These are phyloP conservation scores for Excoecaria agallocha DNA, from an alignment of 345 rosid species.

Conservation along the genomic window DNA sequence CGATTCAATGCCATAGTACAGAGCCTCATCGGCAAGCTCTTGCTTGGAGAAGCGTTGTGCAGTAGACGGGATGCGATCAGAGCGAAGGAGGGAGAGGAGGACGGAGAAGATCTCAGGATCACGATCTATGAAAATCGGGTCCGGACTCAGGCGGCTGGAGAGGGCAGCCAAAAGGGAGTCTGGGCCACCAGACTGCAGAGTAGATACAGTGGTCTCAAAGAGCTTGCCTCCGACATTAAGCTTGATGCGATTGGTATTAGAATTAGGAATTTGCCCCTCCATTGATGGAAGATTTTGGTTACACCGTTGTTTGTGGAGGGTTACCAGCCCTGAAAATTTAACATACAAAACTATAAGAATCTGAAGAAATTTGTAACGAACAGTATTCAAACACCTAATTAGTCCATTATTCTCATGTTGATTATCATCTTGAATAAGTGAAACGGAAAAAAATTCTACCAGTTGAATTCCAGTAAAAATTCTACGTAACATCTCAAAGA, in stretches of 20 bases:
- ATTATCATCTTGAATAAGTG: no score
- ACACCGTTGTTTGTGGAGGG: no score
- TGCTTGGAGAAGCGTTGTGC: slow-evolving; percentile 63
- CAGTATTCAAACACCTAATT: no score
- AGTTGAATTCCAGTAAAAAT: no score
- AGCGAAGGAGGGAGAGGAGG: slow-evolving; percentile 76
- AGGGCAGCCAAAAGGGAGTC: slow-evolving; percentile 80
- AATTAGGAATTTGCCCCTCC: slow-evolving; percentile 14
- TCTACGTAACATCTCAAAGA: no score
- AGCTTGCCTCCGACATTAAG: slow-evolving; percentile 93
- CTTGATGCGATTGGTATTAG: slow-evolving; percentile 38
- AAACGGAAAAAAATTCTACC: no score
- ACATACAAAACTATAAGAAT: no score
- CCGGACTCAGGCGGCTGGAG: slow-evolving; percentile 43
- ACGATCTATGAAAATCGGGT: slow-evolving; percentile 79
- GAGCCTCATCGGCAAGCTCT: slow-evolving; percentile 85
- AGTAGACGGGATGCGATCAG: slow-evolving; percentile 63
- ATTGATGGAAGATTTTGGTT: not conserved
- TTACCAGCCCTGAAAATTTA: no score
- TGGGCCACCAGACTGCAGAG: slow-evolving; percentile 69
- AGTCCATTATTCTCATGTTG: no score
- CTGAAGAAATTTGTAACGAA: no score
- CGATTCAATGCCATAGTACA: slow-evolving; percentile 79
- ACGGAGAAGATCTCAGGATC: slow-evolving; percentile 90
- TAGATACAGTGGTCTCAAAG: slow-evolving; percentile 71